These are phyloP conservation scores for Saccharomyces eubayanus DNA, from an alignment of 805 yeast species.

Conservation along the genomic window DNA sequence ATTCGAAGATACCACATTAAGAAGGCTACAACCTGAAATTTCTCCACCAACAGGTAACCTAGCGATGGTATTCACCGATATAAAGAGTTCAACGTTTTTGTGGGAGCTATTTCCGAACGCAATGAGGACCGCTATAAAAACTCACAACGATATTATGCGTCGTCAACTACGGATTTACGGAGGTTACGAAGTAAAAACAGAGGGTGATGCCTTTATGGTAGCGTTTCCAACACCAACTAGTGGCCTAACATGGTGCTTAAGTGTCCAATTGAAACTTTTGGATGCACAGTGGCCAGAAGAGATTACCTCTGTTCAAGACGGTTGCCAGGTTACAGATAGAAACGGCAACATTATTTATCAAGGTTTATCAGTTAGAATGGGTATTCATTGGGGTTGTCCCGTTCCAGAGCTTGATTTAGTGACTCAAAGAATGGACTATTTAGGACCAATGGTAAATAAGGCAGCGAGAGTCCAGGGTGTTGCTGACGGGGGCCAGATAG, in stretches of 20 bases:
- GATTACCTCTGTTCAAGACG: conserved; percentile 74
- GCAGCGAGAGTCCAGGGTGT: conserved; percentile 88
- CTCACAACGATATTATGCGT: conserved; percentile 91
- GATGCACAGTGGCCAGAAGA: conserved; percentile 95
- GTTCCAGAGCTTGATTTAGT: conserved; percentile 92
- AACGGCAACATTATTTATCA: conserved; percentile 55
- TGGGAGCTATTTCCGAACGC: conserved; percentile 93
- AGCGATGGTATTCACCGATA: conserved; percentile 96
- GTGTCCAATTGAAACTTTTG: conserved; percentile 76
- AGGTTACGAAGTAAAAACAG: conserved; percentile 97
- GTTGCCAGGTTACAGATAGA: conserved; percentile 66
- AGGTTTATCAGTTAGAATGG: conserved; percentile 95
- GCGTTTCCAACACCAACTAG: conserved; percentile 88
- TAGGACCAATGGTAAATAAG: conserved; percentile 97
- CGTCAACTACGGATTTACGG: conserved; percentile 86
- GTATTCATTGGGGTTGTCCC: conserved; percentile 96
- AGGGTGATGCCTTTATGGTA: conserved; percentile 98
- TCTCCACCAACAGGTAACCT: conserved; percentile 91
- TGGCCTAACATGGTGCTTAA: conserved; percentile 90
- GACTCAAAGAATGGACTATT: conserved; percentile 95
- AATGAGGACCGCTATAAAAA: conserved; percentile 93
- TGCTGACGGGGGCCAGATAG: conserved; percentile 98
- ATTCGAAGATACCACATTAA: conserved; percentile 67
- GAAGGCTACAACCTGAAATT: conserved; percentile 82
- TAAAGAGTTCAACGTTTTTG: conserved; percentile 81